Conservation (phyloP, 495 filamentous ascomycete species). For the Hypoxylon perforatum region DNA sequence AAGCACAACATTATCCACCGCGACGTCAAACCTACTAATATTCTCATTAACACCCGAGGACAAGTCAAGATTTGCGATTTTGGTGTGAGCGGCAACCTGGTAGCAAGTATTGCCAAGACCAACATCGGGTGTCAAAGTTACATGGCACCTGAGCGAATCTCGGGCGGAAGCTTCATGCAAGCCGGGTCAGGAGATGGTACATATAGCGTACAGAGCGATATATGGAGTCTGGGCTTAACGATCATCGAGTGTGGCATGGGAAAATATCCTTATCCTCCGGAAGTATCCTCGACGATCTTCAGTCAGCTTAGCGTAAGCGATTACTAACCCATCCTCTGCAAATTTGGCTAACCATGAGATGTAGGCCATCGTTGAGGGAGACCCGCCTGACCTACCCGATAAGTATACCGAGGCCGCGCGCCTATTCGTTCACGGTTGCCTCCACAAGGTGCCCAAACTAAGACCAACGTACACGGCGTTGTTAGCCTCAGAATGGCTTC, state of each 20-base stretch:
- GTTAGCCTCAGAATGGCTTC: conserved; percentile 88
- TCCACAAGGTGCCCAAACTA: conserved; percentile 91
- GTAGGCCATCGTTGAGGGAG: conserved; percentile 96
- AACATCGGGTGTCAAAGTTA: conserved; percentile 99
- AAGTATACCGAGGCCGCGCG: conserved; percentile 82
- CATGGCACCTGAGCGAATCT: conserved; percentile 98
- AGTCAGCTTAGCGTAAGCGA: conserved; percentile 92
- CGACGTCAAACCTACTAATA: conserved; percentile 98
- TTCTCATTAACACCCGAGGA: conserved; percentile 87
- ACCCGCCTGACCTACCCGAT: conserved; percentile 86
- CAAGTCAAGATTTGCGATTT: conserved; percentile 99
- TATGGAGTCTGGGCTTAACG: conserved; percentile 94
- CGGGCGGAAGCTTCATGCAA: conserved; percentile 81
- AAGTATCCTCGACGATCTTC: conserved; percentile 99
- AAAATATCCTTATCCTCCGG: conserved; percentile 94
- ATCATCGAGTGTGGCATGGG: conserved; percentile 98
- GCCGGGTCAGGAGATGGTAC: conserved; percentile 81
- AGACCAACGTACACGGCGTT: conserved; percentile 92
- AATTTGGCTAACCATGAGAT: conserved; percentile 32
- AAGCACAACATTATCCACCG: conserved; percentile 99
- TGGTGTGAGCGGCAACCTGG: conserved; percentile 94
- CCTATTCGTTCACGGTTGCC: conserved; percentile 87
- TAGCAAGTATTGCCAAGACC: conserved; percentile 97
- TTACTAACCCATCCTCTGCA: not conserved
- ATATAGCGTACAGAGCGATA: conserved; percentile 97